Base-by-base conservation (phyloP, 768 basidiomycete species). In the Tylopilus vinaceipallidus region DNA sequence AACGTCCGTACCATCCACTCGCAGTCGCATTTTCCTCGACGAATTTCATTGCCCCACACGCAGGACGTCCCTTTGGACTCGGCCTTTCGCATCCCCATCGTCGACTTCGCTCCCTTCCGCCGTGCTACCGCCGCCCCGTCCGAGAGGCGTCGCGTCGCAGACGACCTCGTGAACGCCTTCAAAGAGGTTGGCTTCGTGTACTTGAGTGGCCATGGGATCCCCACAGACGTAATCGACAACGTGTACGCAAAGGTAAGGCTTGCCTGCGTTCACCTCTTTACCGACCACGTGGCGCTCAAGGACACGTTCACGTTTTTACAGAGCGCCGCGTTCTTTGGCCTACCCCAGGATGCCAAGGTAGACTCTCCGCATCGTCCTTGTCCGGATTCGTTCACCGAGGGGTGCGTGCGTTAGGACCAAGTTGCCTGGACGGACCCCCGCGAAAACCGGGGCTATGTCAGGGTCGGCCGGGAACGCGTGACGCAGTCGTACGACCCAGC, bases 381-480 rank as follows among this genome's bases (percentile, higher is more conserved):
- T n/a, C n/a, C 14, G 13, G n/a, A 45, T 20, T 8, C 29, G 27
- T n/a, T n/a, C n/a, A n/a, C n/a, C n/a, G n/a, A n/a, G n/a, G n/a
- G n/a, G n/a, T n/a, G n/a, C n/a, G n/a, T n/a, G n/a, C n/a, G n/a
- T n/a, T n/a, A 89, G 83, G 71, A 75, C 41, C 70, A 73, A 51
- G 75, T 92, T 6, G 82, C 82, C 49, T 92, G 90, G 90, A 84
- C 87, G 47, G 87, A 90, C 62, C 89, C 91, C 50, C 82, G 88
- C 30, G 79, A 88, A 6, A 92, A 94, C 59, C 79, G 91, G 47
- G 91, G 91, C 27, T 93, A 91, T 63, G 88, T 93, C 41, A 71
- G 75, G 54, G 72, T 87, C 34, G 91, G 91, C 13, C 80, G 91
- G 16, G 91, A 94, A 66, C 84, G 86, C 29, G 86, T 90, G 24